phyloP scores from a whole-genome alignment of 1,284 basidiomycete genomes.

The Bjerkandera adusta region DNA sequence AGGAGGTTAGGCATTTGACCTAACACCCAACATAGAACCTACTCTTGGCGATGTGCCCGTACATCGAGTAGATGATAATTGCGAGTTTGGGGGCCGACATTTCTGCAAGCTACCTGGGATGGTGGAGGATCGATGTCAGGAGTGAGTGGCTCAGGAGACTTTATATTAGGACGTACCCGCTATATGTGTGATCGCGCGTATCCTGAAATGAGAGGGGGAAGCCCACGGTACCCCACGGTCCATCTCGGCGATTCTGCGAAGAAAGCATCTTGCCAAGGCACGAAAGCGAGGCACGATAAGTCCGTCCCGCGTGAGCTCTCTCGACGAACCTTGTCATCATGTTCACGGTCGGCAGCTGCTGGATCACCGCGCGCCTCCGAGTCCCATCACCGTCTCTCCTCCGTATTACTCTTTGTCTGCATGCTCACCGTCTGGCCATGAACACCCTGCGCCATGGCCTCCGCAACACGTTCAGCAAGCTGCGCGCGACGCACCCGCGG shows the following conservation, averaged over 20 bases:
- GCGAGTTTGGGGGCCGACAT: constrained; percentile 55
- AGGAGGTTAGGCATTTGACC: too few relatives aligned
- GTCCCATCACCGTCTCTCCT: background rate
- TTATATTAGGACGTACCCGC: too few relatives aligned
- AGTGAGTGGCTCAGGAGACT: too few relatives aligned
- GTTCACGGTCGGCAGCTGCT: too few relatives aligned
- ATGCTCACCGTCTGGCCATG: background rate
- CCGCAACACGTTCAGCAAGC: constrained; percentile 18
- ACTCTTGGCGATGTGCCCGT: constrained; percentile 77
- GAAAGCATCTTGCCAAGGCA: background rate
- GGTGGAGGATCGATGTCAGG: too few relatives aligned
- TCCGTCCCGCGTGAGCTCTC: too few relatives aligned
- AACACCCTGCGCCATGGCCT: background rate
- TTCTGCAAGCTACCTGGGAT: background rate
- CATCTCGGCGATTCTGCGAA: constrained; percentile 2
- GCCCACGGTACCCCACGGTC: too few relatives aligned
- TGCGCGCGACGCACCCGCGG: constrained; percentile 14
- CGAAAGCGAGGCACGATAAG: background rate
- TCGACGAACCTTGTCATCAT: too few relatives aligned
- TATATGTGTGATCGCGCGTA: too few relatives aligned
- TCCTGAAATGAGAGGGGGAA: too few relatives aligned
- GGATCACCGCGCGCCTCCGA: background rate
- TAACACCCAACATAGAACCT: too few relatives aligned
- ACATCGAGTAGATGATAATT: constrained; percentile 82
- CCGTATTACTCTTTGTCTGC: background rate